Percentiles rank a stretch among this genome's conserved stretches.
These are phyloP conservation scores for Tuber umbilicatum DNA, from an alignment of 495 filamentous ascomycete species.

Conservation along the genomic window DNA sequence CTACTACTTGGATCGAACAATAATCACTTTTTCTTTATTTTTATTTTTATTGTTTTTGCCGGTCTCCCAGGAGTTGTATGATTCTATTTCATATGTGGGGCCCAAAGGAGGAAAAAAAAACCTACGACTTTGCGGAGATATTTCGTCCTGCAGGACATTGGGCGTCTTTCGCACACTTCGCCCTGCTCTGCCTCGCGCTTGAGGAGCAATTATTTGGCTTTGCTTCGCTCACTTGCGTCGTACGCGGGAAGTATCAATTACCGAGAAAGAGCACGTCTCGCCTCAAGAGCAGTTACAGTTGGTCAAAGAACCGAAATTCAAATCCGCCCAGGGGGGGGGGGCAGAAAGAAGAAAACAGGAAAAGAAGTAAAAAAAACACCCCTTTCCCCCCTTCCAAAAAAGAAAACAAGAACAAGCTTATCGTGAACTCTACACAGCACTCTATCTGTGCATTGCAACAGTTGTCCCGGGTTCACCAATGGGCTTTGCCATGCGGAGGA, in stretches of 20 bases:
- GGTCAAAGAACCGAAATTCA: not conserved
- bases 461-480: not conserved
- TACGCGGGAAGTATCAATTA: not conserved
- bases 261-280: not conserved
- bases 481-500: not conserved
- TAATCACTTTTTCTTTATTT: no score
- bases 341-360: not conserved
- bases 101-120: not conserved
- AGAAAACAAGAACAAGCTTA: not conserved
- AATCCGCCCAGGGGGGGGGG: no score
- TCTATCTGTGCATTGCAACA: not conserved
- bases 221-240: not conserved
- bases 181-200: not conserved
- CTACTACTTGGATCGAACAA: no score
- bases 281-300: not conserved
- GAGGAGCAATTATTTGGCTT: not conserved
- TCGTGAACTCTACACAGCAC: not conserved
- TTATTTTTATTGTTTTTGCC: no score
- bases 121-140: not conserved
- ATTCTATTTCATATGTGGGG: not conserved
- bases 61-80: not conserved
- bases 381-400: not conserved
- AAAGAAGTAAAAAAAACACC: not conserved
- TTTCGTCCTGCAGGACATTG: not conserved
- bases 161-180: not conserved